Conservation (phyloP, 2,329 filamentous ascomycete species). For the Fusarium tjaetaba region DNA sequence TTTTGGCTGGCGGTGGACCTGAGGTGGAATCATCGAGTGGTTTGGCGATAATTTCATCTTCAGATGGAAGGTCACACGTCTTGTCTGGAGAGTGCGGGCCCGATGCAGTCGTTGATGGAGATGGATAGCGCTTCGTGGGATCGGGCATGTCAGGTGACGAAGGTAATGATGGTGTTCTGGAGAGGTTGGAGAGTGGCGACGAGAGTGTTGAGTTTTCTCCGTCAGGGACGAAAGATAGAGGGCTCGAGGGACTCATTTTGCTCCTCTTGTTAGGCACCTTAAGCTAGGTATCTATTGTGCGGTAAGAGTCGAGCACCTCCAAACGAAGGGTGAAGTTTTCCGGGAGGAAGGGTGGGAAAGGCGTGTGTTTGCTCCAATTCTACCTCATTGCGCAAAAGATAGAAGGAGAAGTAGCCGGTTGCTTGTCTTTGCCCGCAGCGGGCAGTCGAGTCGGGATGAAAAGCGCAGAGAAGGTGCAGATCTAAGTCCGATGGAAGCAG, state of each 20-base stretch:
- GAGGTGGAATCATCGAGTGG: constrained; percentile 51
- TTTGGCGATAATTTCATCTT: constrained; percentile 47
- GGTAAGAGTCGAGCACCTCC: constrained; percentile 6
- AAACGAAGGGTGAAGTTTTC: constrained; percentile 7
- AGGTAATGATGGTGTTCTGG: constrained; percentile 62
- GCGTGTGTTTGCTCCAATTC: constrained; percentile 25
- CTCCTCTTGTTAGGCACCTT: constrained; percentile 1
- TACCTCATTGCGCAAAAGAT: constrained; percentile 28
- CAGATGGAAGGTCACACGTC: constrained; percentile 51
- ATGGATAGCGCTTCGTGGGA: constrained; percentile 60
- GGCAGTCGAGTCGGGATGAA: constrained; percentile 7
- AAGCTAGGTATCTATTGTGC: neutral
- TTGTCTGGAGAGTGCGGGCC: constrained; percentile 64
- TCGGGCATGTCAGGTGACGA: constrained; percentile 56
- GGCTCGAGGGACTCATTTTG: constrained; percentile 45
- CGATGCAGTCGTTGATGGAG: constrained; percentile 60
- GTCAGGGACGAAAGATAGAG: constrained; percentile 45
- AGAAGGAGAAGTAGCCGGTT: constrained; percentile 5
- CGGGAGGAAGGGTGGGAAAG: constrained; percentile 7
- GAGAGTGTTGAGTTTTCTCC: constrained; percentile 55
- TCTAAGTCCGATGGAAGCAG: neutral
- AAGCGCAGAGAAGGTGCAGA: neutral
- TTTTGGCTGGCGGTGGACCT: constrained; percentile 77
- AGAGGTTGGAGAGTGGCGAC: constrained; percentile 65
- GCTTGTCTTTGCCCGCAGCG: constrained; percentile 3